A percentile compares a stretch with the other conserved stretches of the same genome.
Conservation (phyloP, 345 rosid species). For the Populus pruinosa region DNA sequence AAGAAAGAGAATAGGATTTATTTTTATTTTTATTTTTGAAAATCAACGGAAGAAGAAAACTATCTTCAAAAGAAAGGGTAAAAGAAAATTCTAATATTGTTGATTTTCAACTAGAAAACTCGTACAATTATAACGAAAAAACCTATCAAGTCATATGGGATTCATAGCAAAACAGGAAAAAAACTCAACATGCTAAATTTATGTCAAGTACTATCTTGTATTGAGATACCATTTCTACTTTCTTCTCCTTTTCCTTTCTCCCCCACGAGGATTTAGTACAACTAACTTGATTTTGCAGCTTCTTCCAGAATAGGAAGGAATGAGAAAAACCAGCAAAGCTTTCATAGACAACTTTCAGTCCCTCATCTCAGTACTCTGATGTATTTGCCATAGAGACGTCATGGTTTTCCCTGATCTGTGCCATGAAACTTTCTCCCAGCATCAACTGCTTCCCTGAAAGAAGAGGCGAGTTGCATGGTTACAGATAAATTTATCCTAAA, state of each 20-base stretch:
- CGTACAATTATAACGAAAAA: no score
- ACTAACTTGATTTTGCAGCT: not conserved
- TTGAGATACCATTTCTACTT: not conserved
- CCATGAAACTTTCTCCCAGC: conserved; percentile 71
- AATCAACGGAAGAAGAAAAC: not conserved
- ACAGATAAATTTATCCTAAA: not conserved
- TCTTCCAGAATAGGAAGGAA: not conserved
- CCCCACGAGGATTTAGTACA: not conserved
- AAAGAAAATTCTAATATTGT: not conserved
- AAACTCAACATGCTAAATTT: not conserved
- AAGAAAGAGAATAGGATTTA: no score
- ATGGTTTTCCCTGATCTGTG: conserved; percentile 36
- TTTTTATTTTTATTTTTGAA: no score
- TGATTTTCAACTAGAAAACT: not conserved
- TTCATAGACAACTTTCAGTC: not conserved
- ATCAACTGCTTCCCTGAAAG: conserved; percentile 73
- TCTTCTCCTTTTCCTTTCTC: not conserved
- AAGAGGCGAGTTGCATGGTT: not conserved
- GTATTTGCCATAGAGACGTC: not conserved
- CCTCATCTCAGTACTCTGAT: not conserved
- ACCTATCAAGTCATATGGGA: not conserved
- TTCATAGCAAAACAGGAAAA: not conserved
- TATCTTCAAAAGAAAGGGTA: not conserved
- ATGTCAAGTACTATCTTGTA: not conserved
- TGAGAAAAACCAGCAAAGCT: not conserved